Evolutionary conservation across 176 grass and related monocot species (phyloP), one percentile per base, ranked within the genome.

Genomic region (Carex pumila): DNA sequence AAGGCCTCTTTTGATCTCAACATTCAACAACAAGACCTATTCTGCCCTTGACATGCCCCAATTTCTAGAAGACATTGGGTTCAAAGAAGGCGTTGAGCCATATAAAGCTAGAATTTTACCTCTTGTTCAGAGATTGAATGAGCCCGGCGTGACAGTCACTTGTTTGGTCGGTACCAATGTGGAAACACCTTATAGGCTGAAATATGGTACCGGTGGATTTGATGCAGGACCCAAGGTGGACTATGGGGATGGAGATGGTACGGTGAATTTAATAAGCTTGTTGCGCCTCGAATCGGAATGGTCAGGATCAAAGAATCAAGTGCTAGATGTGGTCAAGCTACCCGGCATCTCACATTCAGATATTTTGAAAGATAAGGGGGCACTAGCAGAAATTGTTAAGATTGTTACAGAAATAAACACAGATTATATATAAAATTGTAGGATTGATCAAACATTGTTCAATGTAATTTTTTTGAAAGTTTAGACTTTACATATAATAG

Each of bases 61-160:
- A 79, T 98, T 98, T 81, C 90, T 98, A 2, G 31, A 86, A 14
- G 95, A 91, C 87, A 93, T 98, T 66, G 95, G 95, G 4, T 98
- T 94, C 83, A 52, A 59, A 10, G 86, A 87, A 6, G 95, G 90
- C 1, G 87, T 93, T 3, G 79, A 83, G 69, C 92, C 92, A 39
- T 98, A 94, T 71, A 70, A 81, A 30, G 9, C 72, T 7, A 43
- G 89, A 14, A 83, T 87, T 12, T 53, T 87, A n/a, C 95, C 92
- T 18, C 87, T 98, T 65, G 72, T 87, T 34, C 85, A 98, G 88
- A 58, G 37, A 45, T 79, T 98, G 87, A 85, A 81, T 34, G 84
- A 88, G 68, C 90, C 95, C 0, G 88, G 89, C 7, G 92, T 97
- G 55, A 83, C 90, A 0, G 73, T 97, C 0, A 94, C 95, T 6